Evolutionary conservation across 495 filamentous ascomycete species (phyloP), one percentile per base, ranked within the genome.

Genomic region (Talaromyces thailandensis): DNA sequence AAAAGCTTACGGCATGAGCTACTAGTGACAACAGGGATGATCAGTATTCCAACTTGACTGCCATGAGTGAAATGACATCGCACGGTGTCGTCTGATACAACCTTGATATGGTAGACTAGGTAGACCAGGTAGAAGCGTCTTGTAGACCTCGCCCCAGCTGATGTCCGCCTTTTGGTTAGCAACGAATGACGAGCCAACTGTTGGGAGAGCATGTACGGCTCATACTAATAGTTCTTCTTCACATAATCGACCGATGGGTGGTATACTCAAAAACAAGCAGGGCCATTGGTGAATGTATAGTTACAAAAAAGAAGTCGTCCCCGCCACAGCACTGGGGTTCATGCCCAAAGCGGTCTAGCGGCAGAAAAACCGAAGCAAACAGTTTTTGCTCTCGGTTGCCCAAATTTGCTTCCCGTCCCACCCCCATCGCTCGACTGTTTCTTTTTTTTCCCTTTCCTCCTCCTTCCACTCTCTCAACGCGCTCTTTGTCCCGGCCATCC

Each of bases 351-450:
- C 21, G 14, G 61, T 3, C 51, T 63, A 57, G 55, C 43, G 40
- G 11, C 18, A 18, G 60, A 59, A 63, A 56, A 63, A 55, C 12
- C 51, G 51, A 55, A 55, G 26, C 26, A 32, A 56, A 58, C 31
- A 52, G 55, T 26, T 64, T 53, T 63, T 35, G 18, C 43, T 57
- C 58, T 61, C 45, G 26, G 45, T 57, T 56, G 53, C 53, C 53
- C 53, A 56, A 58, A 37, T 48, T 50, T 48, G 23, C 18, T 52
- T 28, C 59, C 25, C 45, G 59, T 62, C 60, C 60, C 60, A 56
- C 62, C 32, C 55, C 61, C 61, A 56, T 53, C 32, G 24, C 56
- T 23, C 21, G 55, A 28, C 50, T 56, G 43, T 62, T 35, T 26
- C n/a, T 64, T 40, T 61, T 53, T 55, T 61, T 61, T 61, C 37